A percentile compares a stretch with the other conserved stretches of the same genome.
These are phyloP conservation scores for Coniochaeta pulveracea DNA, from an alignment of 2,329 filamentous ascomycete species.

Conservation along the genomic window DNA sequence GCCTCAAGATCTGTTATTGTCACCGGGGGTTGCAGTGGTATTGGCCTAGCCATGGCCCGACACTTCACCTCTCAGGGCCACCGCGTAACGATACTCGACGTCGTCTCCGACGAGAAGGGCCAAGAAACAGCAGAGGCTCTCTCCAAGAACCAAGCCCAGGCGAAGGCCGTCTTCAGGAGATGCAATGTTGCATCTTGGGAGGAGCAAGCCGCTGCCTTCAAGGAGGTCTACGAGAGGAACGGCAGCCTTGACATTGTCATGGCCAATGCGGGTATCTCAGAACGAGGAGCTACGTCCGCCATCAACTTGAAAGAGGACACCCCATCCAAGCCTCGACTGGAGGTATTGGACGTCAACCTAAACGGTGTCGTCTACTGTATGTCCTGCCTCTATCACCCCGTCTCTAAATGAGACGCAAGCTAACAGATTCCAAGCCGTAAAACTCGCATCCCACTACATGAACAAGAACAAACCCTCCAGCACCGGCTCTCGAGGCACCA, in stretches of 20 bases:
- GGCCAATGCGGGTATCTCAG: constrained; percentile 37
- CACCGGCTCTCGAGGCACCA: constrained; percentile 24
- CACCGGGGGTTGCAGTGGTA: constrained; percentile 13
- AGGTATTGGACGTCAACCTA: constrained; percentile 25
- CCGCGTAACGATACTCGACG: constrained; percentile 11
- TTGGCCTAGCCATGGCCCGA: constrained; percentile 11
- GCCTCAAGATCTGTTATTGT: constrained; percentile 10
- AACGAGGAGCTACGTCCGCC: constrained; percentile 21
- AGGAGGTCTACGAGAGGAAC: constrained; percentile 12
- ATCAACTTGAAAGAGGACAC: constrained; percentile 17
- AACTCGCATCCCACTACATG: constrained; percentile 38
- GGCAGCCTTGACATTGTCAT: constrained; percentile 31
- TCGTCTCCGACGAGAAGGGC: constrained; percentile 6
- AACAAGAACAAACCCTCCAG: constrained; percentile 24
- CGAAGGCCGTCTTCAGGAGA: constrained; percentile 17
- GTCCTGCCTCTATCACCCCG: constrained; percentile 10
- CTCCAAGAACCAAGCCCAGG: constrained; percentile 13
- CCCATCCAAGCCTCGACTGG: constrained; percentile 17
- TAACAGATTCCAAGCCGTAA: constrained; percentile 26
- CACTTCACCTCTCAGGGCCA: constrained; percentile 11
- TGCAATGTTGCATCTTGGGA: constrained; percentile 26
- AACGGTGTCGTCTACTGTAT: constrained; percentile 31
- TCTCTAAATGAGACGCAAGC: neutral
- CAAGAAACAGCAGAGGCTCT: constrained; percentile 13
- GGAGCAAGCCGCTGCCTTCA: constrained; percentile 18